A percentile compares a stretch with the other conserved stretches of the same genome.
Evolutionary conservation across 139 green algal species (phyloP).

Genomic region (Gonium pectorale): DNA sequence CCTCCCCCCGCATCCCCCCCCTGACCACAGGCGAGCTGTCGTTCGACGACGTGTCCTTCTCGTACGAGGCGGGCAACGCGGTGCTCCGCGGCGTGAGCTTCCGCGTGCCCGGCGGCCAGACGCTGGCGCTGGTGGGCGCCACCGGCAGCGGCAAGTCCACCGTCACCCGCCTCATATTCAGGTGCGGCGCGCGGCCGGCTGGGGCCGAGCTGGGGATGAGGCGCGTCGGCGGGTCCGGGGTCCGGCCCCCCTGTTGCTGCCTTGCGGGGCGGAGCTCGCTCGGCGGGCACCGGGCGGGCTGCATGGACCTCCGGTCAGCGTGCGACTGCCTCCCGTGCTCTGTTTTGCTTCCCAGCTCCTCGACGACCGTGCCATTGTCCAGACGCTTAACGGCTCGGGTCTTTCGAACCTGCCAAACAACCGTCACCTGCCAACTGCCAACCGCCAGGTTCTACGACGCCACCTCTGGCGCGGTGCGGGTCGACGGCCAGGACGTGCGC

Average conservation of each 20-base stretch:
- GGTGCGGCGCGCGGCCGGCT: conserved; percentile 13
- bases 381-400: no score
- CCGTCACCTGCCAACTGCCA: no score
- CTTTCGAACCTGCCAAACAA: no score
- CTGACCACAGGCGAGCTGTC: conserved; percentile 14
- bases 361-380: no score
- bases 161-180: conserved; percentile 82
- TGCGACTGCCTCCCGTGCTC: no score
- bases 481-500: conserved; percentile 84
- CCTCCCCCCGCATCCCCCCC: background rate
- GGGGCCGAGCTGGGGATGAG: no score
- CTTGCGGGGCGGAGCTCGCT: no score
- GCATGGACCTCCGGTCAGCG: no score
- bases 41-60: conserved; percentile 80
- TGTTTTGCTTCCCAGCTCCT: no score
- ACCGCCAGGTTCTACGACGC: conserved; percentile 83
- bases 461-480: conserved; percentile 64
- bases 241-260: no score
- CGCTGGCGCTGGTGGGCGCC: conserved; percentile 81
- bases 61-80: conserved; percentile 54
- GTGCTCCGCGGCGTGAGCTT: conserved; percentile 81
- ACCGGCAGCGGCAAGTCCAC: conserved; percentile 92
- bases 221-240: no score
- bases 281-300: no score
- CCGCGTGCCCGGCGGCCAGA: conserved; percentile 65